These are phyloP conservation scores for Metschnikowia baotianmanensis DNA, from an alignment of 805 yeast genomes.

Conservation along the genomic window DNA sequence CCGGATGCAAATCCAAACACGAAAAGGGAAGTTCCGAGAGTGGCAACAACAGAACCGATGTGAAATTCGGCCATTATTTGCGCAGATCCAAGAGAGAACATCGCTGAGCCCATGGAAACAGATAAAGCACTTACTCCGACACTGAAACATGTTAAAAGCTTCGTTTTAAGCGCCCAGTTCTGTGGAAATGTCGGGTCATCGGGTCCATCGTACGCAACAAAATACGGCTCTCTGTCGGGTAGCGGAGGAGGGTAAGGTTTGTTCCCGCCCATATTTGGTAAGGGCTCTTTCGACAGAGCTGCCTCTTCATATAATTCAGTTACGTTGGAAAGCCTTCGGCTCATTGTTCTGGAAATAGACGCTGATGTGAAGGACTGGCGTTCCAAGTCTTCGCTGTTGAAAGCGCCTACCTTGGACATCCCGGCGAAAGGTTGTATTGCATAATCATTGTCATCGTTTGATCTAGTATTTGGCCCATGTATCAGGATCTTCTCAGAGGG, in stretches of 20 bases:
- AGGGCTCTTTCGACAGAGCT: slow-evolving; percentile 25
- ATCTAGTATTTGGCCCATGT: slow-evolving; percentile 8
- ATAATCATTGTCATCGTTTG: slow-evolving; percentile 9
- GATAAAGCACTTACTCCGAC: slow-evolving; percentile 34
- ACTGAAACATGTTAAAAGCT: slow-evolving; percentile 23
- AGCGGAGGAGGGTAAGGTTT: slow-evolving; percentile 61
- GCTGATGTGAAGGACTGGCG: slow-evolving; percentile 16
- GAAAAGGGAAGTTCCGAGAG: slow-evolving; percentile 73
- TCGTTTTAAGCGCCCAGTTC: slow-evolving; percentile 56
- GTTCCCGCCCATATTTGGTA: slow-evolving; percentile 62
- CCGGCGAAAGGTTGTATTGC: slow-evolving; percentile 13
- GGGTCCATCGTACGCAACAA: slow-evolving; percentile 74
- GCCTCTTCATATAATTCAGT: slow-evolving; percentile 29
- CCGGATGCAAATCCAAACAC: slow-evolving; percentile 93
- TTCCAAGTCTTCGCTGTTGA: slow-evolving; percentile 6
- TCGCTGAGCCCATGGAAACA: slow-evolving; percentile 75
- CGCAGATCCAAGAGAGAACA: slow-evolving; percentile 62
- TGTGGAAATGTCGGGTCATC: slow-evolving; percentile 79
- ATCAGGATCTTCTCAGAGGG: slow-evolving; percentile 9
- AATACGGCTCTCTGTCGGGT: slow-evolving; percentile 53
- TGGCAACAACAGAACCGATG: slow-evolving; percentile 66
- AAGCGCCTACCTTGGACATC: slow-evolving; percentile 1
- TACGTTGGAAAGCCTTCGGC: slow-evolving; percentile 25
- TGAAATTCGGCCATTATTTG: slow-evolving; percentile 50
- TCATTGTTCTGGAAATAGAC: slow-evolving; percentile 14